These are phyloP conservation scores for Triticum monococcum DNA, from an alignment of 176 grass and related monocot species.

Conservation along the genomic window DNA sequence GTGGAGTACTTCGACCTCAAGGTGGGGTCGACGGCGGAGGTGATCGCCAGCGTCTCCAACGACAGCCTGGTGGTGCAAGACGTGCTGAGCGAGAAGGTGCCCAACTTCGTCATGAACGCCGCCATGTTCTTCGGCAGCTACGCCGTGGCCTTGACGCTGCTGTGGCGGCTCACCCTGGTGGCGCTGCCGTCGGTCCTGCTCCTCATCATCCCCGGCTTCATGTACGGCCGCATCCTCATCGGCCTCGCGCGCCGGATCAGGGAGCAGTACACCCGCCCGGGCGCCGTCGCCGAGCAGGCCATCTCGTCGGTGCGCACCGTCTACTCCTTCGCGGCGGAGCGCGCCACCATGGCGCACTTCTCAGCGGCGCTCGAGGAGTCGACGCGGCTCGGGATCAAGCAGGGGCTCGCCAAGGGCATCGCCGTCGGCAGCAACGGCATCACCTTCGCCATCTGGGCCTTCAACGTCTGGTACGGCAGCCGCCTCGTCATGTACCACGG, in stretches of 20 bases:
- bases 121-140: constrained; percentile 79
- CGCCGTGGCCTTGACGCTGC: constrained; percentile 57
- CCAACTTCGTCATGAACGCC: constrained; percentile 93
- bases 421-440: constrained; percentile 91
- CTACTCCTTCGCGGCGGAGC: constrained; percentile 83
- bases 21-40: constrained; percentile 68
- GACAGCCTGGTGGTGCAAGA: constrained; percentile 94
- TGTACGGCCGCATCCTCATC: constrained; percentile 82
- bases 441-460: constrained; percentile 84
- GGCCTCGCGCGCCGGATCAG: constrained; percentile 69
- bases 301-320: constrained; percentile 83
- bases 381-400: constrained; percentile 65
- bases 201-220: constrained; percentile 80
- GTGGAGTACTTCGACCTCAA: constrained; percentile 98
- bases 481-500: constrained; percentile 95
- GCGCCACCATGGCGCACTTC: constrained; percentile 57
- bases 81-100: constrained; percentile 87
- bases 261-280: constrained; percentile 69
- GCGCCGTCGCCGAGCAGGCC: constrained; percentile 77
- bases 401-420: constrained; percentile 88
- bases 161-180: constrained; percentile 76
- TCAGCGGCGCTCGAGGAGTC: constrained; percentile 72
- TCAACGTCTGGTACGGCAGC: constrained; percentile 91
- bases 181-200: constrained; percentile 70
- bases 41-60: constrained; percentile 93